phyloP scores from a whole-genome alignment of 2,329 filamentous ascomycete genomes.

The Emydomyces testavorans region DNA sequence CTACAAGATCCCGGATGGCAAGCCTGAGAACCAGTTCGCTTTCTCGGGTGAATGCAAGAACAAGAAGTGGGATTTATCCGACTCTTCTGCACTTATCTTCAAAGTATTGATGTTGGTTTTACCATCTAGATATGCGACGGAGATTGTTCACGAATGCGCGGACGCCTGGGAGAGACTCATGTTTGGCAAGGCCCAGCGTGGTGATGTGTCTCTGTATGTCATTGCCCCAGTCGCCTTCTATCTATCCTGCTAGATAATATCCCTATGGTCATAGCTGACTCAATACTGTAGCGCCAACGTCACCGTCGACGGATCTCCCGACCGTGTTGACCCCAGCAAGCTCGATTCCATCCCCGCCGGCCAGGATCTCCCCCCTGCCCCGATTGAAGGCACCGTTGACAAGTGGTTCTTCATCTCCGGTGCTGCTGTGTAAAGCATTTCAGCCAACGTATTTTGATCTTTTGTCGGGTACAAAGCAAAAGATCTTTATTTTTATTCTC shows the following conservation, averaged over 20 bases:
- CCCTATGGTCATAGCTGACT: conserved; percentile 1
- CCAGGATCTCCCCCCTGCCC: conserved; percentile 71
- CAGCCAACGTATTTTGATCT: neutral
- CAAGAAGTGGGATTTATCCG: conserved; percentile 56
- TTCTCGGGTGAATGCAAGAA: conserved; percentile 99
- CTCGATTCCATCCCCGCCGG: conserved; percentile 65
- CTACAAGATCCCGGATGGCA: conserved; percentile 99
- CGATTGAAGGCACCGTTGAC: conserved; percentile 93
- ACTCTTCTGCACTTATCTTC: neutral
- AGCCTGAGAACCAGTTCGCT: conserved; percentile 99
- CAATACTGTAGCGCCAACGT: conserved; percentile 58
- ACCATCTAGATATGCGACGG: conserved; percentile 64
- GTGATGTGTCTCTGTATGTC: conserved; percentile 73
- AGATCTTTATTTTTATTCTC: neutral
- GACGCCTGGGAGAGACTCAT: conserved; percentile 97
- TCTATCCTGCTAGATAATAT: neutral
- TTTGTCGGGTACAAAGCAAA: neutral
- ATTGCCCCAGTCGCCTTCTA: neutral
- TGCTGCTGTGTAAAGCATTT: conserved; percentile 58
- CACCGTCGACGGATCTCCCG: conserved; percentile 59
- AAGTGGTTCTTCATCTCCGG: conserved; percentile 99
- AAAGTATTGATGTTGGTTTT: conserved; percentile 13
- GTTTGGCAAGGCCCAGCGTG: conserved; percentile 70
- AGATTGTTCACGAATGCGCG: conserved; percentile 87
- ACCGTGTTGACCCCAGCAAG: conserved; percentile 57